Evolutionary conservation across 1,284 basidiomycete genomes (phyloP), one percentile per base, ranked within the genome.

Genomic region (Taiwanofungus camphoratus): DNA sequence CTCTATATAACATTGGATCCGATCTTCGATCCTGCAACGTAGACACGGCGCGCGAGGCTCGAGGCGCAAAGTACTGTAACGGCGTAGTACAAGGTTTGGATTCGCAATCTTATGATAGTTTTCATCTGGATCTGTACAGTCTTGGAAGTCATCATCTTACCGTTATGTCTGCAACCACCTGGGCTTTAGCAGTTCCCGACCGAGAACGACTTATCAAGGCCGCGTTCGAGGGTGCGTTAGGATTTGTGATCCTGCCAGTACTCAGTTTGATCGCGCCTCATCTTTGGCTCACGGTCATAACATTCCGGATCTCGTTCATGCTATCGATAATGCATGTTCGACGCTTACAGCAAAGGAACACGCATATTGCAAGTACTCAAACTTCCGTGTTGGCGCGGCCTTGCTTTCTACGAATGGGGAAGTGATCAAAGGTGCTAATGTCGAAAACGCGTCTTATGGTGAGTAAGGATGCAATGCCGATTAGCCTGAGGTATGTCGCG

Each of bases 401-500:
- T 66, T 95, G 9, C 66, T 94, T 15, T 71, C 80, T 1, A 61
- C 73, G 0, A 76, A 84, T 46, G 90, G 88, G 1, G 65, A 70
- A 11, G 77, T 94, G 30, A 74, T 92, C 49, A 85, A 79, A 42
- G 92, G 92, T 4, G 80, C 84, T 29, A 95, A 94, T 58, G 75
- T 95, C 46, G 92, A 96, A 66, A 95, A 95, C 57, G 90, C 90
- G 0, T 89, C 88, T 0, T 93, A 92, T 59, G 87, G 92, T 87
- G 18, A 41, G 62, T 54, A 7, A 34, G 20, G 19, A n/a, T 15
- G 39, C 41, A 39, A 13, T 15, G 19, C 20, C n/a, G 16, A 13
- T 32, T 6, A 15, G 21, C 20, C 20, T 8, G 40, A 27, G 21
- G 3, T 16, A 20, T 29, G 32, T 15, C 18, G 22, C 1, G 21